Percentiles rank a stretch among this genome's conserved stretches.
phyloP scores from a whole-genome alignment of 2,329 filamentous ascomycete species.

The Nemania serpens region DNA sequence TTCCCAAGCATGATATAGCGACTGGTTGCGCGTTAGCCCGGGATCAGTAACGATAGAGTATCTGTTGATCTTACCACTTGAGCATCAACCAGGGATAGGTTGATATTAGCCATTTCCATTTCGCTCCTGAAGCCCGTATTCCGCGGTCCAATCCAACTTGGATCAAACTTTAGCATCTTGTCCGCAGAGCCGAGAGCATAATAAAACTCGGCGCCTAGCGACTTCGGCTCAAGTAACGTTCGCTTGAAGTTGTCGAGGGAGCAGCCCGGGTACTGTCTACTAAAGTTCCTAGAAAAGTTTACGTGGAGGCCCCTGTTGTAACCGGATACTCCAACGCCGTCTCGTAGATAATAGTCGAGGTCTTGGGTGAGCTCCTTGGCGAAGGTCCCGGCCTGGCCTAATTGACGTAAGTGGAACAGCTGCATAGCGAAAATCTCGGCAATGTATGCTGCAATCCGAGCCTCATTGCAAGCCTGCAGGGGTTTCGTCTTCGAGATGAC shows the following conservation, averaged over 20 bases:
- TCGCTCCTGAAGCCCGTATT: conserved; percentile 80
- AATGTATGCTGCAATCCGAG: conserved; percentile 77
- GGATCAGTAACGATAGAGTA: neutral
- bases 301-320: conserved; percentile 88
- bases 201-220: conserved; percentile 78
- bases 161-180: conserved; percentile 75
- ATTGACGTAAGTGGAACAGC: conserved; percentile 81
- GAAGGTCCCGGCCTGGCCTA: conserved; percentile 66
- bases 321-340: conserved; percentile 75
- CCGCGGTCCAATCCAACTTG: conserved; percentile 72
- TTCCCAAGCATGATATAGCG: conserved; percentile 88
- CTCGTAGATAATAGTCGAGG: conserved; percentile 77
- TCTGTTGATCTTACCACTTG: conserved; percentile 72
- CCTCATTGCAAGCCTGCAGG: conserved; percentile 63
- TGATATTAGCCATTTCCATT: conserved; percentile 84
- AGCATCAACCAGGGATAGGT: conserved; percentile 88
- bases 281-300: conserved; percentile 85
- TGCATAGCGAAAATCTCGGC: conserved; percentile 91
- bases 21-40: conserved; percentile 51
- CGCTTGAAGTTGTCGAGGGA: conserved; percentile 80
- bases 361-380: conserved; percentile 74
- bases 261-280: conserved; percentile 74
- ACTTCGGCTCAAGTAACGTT: conserved; percentile 66
- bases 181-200: conserved; percentile 80
- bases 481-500: conserved; percentile 60